These are phyloP conservation scores for Pyrenophora tritici-repentis DNA, from an alignment of 2,329 filamentous ascomycete genomes.

Conservation along the genomic window DNA sequence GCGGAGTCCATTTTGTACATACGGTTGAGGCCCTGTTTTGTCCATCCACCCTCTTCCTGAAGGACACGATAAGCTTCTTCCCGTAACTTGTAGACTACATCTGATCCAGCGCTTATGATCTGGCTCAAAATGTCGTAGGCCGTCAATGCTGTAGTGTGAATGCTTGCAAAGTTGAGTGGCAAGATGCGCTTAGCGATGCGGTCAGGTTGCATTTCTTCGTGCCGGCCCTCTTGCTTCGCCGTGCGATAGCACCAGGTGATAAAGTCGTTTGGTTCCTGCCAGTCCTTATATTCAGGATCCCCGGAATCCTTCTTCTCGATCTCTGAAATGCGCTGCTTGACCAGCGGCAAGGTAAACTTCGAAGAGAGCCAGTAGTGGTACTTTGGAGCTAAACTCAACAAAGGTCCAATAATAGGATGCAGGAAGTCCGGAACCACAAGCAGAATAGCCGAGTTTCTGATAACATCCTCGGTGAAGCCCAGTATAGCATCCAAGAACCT, in stretches of 20 bases:
- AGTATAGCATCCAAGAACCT: slow-evolving; percentile 56
- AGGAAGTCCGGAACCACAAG: slow-evolving; percentile 56
- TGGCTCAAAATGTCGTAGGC: slow-evolving; percentile 49
- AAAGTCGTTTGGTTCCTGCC: slow-evolving; percentile 60
- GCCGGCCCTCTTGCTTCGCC: slow-evolving; percentile 52
- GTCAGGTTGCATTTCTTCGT: slow-evolving; percentile 53
- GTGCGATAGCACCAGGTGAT: slow-evolving; percentile 62
- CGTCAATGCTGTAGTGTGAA: slow-evolving; percentile 63
- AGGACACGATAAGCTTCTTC: slow-evolving; percentile 50
- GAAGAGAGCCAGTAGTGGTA: slow-evolving; percentile 55
- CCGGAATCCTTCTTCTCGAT: slow-evolving; percentile 51
- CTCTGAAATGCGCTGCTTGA: slow-evolving; percentile 55
- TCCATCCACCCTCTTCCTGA: slow-evolving; percentile 51
- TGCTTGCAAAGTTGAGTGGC: slow-evolving; percentile 63
- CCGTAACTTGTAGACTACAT: slow-evolving; percentile 42
- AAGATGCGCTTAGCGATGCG: slow-evolving; percentile 59
- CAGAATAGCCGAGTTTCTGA: slow-evolving; percentile 44
- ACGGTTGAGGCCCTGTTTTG: slow-evolving; percentile 51
- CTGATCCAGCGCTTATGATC: slow-evolving; percentile 23
- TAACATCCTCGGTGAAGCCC: slow-evolving; percentile 57
- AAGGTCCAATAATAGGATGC: slow-evolving; percentile 56
- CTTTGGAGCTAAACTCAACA: slow-evolving; percentile 54
- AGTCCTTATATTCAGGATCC: slow-evolving; percentile 50
- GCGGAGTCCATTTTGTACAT: slow-evolving; percentile 58
- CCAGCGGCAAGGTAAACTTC: slow-evolving; percentile 53